Evolutionary conservation across 495 filamentous ascomycete species (phyloP), one percentile per base, ranked within the genome.

Genomic region (Parmelia sp.): DNA sequence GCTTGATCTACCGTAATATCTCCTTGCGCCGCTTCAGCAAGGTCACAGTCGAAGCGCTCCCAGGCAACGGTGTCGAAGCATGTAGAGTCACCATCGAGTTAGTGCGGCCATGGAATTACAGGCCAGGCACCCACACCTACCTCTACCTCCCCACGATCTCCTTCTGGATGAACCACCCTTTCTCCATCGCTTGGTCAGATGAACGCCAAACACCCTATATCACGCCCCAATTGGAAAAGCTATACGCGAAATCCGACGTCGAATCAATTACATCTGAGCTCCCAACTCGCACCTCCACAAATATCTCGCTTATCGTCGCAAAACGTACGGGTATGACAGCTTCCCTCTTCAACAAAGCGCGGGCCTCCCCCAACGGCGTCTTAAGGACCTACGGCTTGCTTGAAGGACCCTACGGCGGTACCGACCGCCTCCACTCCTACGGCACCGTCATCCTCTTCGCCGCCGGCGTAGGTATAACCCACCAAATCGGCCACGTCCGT

Each of bases 361-460:
- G 82, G 36, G 74, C 78, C 14, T 72, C 78, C 37, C 83, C 86
- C 3, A 80, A 85, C 42, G 82, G 85, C 51, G 81, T 77, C 58
- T 77, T 92, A 60, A 70, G 77, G 10, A 83, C 84, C 25, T 79
- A 75, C 12, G 89, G 87, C 62, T 81, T 88, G 45, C 83, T 90
- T 61, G 91, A 96, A 74, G 91, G 91, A 0, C 91, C 91, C 7
- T 96, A 96, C 75, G 88, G 88, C 45, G 87, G 86, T 58, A 78
- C 83, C 64, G 79, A 85, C 61, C 79, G 77, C 60, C 77, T 91
- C 64, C 76, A 84, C 57, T 92, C 87, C 58, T 96, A 95, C 76
- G 91, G 91, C 64, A 95, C 91, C 0, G 86, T 90, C 29, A 79
- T 96, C 69, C 83, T 96, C 27, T 91, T 96, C 69, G 91, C 91